A percentile compares a stretch with the other conserved stretches of the same genome.
These are phyloP conservation scores for Aphanomyces euteiches DNA, from an alignment of 352 stramenopile species.

Conservation along the genomic window DNA sequence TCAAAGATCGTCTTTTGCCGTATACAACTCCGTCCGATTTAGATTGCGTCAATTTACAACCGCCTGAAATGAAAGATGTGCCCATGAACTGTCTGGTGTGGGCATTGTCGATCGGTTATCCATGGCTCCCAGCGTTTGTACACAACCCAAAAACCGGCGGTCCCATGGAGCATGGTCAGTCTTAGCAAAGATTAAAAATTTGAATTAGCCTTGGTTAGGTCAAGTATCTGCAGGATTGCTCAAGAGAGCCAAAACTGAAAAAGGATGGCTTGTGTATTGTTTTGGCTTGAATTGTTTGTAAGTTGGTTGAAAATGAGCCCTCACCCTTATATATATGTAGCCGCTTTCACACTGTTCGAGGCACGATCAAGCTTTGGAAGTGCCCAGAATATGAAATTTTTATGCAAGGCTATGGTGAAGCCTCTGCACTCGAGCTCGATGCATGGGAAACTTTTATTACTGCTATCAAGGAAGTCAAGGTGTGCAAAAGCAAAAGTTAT, in stretches of 20 bases:
- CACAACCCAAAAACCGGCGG: neutral
- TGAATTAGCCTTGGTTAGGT: too few relatives aligned
- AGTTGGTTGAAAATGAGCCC: neutral
- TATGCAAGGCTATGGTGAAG: conserved; percentile 7
- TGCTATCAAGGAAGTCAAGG: conserved; percentile 1
- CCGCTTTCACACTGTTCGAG: neutral
- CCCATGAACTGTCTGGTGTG: neutral
- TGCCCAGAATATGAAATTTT: neutral
- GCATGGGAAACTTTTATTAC: neutral
- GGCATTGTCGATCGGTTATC: neutral
- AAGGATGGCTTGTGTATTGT: conserved; percentile 3
- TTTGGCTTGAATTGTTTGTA: conserved; percentile 4
- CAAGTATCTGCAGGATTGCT: too few relatives aligned
- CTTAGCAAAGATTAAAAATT: too few relatives aligned
- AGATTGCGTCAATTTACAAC: neutral
- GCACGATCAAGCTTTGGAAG: conserved; percentile 10
- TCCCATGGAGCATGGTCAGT: too few relatives aligned
- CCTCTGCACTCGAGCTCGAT: neutral
- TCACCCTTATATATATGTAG: neutral
- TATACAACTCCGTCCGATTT: conserved; percentile 6
- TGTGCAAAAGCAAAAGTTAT: neutral
- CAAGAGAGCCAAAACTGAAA: too few relatives aligned
- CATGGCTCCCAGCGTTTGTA: neutral
- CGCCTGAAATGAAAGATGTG: neutral
- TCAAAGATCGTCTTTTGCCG: neutral